Evolutionary conservation across 73 alveolate genomes (phyloP).

Genomic region (Symbiodinium pilosum): DNA sequence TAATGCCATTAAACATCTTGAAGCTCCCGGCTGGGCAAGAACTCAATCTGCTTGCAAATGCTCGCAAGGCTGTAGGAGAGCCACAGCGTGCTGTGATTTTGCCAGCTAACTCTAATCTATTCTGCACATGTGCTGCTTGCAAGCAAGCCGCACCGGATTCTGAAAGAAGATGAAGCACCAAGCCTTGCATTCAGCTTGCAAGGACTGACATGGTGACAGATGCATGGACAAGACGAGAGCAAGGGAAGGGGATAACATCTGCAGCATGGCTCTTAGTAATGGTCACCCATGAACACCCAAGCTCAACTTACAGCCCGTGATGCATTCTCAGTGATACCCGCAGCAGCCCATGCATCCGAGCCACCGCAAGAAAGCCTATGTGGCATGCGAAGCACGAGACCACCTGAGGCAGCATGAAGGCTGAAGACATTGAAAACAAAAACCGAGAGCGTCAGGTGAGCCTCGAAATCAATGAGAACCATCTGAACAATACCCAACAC

Average conservation of each 20-base stretch:
- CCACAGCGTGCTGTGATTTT: too few species aligned
- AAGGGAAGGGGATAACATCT: too few species aligned
- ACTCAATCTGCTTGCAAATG: too few species aligned
- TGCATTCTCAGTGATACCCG: neutral
- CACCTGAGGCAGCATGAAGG: neutral
- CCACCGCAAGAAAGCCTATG: neutral
- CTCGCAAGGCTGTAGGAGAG: too few species aligned
- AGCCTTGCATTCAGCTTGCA: too few species aligned
- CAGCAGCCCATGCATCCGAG: neutral
- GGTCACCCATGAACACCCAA: neutral
- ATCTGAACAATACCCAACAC: too few species aligned
- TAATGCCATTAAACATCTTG: neutral
- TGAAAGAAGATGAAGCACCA: constrained; percentile 4
- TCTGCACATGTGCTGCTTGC: neutral
- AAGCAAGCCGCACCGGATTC: neutral
- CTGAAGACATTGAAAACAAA: too few species aligned
- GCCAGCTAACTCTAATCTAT: too few species aligned
- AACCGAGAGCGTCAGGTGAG: too few species aligned
- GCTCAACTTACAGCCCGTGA: neutral
- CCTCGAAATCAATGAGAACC: too few species aligned
- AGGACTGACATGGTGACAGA: neutral
- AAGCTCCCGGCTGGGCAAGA: neutral
- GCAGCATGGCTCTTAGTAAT: too few species aligned
- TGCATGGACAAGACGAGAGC: neutral
- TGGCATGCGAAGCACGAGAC: neutral